Evolutionary conservation across 2,329 filamentous ascomycete genomes (phyloP), one percentile per base, ranked within the genome.

Genomic region (Fusarium sp.): DNA sequence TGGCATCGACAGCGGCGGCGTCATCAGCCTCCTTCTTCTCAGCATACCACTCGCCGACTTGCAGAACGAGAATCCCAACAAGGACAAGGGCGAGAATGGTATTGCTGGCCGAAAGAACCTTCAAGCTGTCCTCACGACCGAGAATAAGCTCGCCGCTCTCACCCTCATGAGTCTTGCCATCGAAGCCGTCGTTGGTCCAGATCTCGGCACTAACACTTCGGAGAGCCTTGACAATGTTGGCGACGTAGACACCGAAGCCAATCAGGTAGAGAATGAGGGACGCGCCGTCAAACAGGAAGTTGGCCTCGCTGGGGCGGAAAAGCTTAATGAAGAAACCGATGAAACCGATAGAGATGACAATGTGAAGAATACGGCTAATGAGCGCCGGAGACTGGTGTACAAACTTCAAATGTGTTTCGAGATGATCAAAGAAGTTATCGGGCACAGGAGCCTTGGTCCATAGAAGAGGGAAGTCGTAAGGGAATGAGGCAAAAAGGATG

Each of bases 41-140:
- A 32, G 96, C 96, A 85, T 99, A 99, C 96, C 96, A 98, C 88
- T 98, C 94, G 17, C 96, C 96, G 26, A 94, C 94, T 89, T 99
- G 96, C 79, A 99, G 85, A 39, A 98, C 94, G 74, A 99, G 82
- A 15, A 99, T 94, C 10, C 96, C 96, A 7, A 98, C 92, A 60
- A 99, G 85, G 36, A 99, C 94, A 50, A 99, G 88, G 41, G 96
- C 96, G 65, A 98, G 84, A 81, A 99, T 99, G 7, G 96, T 98
- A 84, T 99, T 98, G 83, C 94, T 98, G 13, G 96, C 96, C 38
- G 95, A 91, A 78, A 98, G 87, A 22, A 99, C 96, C 85, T 94
- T 93, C 78, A 99, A 85, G 79, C 91, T 96, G 82, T 99, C 96
- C 84, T 98, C 95, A 32, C 95, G 87, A 6, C 92, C 92, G 44